Conservation (phyloP, 192 early-diverging fungal species). For the Coemansia sp. region DNA sequence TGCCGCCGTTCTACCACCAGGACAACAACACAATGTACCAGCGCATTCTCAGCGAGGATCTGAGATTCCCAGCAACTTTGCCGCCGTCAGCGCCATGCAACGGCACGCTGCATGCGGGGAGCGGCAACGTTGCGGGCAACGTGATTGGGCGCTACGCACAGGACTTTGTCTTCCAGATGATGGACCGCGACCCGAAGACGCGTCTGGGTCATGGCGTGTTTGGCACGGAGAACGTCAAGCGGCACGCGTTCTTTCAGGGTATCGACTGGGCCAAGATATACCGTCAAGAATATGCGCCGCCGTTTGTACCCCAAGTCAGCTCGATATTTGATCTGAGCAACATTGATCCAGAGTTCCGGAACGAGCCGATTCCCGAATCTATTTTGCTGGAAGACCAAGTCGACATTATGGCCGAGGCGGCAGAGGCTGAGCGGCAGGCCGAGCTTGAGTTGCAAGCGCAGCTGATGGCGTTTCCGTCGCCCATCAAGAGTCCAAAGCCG, state of each 20-base stretch:
- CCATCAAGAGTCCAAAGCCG: constrained; percentile 15
- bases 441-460: constrained; percentile 43
- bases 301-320: constrained; percentile 66
- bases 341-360: constrained; percentile 56
- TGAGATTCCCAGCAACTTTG: constrained; percentile 38
- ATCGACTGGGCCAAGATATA: constrained; percentile 68
- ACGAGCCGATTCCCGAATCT: constrained; percentile 49
- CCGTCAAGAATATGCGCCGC: constrained; percentile 62
- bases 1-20: constrained; percentile 63
- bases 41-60: constrained; percentile 38
- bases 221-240: constrained; percentile 62
- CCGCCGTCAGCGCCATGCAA: constrained; percentile 30
- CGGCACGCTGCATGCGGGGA: constrained; percentile 18
- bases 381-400: constrained; percentile 42
- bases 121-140: constrained; percentile 16
- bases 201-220: constrained; percentile 61
- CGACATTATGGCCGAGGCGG: constrained; percentile 34
- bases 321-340: constrained; percentile 54
- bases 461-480: constrained; percentile 43
- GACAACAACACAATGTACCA: constrained; percentile 53
- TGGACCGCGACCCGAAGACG: constrained; percentile 61
- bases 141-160: constrained; percentile 32
- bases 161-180: constrained; percentile 53
- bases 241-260: constrained; percentile 62
- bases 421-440: constrained; percentile 43